Conservation (phyloP, 345 rosid species). For the Brassica nigra region DNA sequence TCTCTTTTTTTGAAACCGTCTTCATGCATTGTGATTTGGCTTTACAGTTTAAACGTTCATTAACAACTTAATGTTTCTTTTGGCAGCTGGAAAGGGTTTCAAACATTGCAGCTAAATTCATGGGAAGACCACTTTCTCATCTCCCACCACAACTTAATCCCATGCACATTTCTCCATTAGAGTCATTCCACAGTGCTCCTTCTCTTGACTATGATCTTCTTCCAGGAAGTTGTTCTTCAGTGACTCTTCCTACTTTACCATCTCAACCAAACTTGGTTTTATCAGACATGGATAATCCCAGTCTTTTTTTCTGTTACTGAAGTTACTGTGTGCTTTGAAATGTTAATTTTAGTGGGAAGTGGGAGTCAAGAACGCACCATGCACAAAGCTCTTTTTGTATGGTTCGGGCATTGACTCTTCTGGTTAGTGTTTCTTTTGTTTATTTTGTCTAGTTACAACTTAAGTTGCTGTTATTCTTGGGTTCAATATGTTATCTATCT, state of each 20-base stretch:
- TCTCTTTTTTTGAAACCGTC: neutral
- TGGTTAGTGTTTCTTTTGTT: too few relatives aligned
- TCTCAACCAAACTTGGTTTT: constrained; percentile 53
- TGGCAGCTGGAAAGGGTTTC: constrained; percentile 90
- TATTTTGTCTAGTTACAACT: too few relatives aligned
- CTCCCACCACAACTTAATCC: constrained; percentile 78
- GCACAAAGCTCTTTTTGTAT: too few relatives aligned
- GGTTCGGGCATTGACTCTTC: too few relatives aligned
- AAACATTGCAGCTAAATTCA: constrained; percentile 85
- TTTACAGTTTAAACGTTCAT: neutral
- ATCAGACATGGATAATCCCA: constrained; percentile 88
- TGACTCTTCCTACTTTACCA: constrained; percentile 49
- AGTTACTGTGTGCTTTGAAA: too few relatives aligned
- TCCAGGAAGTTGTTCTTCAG: constrained; percentile 57
- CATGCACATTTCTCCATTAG: constrained; percentile 65
- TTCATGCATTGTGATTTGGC: constrained; percentile 8
- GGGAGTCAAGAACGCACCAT: too few relatives aligned
- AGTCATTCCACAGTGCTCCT: constrained; percentile 66
- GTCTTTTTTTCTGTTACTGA: too few relatives aligned
- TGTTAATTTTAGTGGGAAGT: too few relatives aligned
- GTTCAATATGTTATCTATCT: too few relatives aligned
- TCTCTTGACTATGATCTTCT: constrained; percentile 91
- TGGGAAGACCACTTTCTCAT: constrained; percentile 88
- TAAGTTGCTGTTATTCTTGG: too few relatives aligned
- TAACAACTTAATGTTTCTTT: constrained; percentile 9